These are phyloP conservation scores for Caryopteris hybrid DNA, from an alignment of 305 asterid genomes.

Conservation along the genomic window DNA sequence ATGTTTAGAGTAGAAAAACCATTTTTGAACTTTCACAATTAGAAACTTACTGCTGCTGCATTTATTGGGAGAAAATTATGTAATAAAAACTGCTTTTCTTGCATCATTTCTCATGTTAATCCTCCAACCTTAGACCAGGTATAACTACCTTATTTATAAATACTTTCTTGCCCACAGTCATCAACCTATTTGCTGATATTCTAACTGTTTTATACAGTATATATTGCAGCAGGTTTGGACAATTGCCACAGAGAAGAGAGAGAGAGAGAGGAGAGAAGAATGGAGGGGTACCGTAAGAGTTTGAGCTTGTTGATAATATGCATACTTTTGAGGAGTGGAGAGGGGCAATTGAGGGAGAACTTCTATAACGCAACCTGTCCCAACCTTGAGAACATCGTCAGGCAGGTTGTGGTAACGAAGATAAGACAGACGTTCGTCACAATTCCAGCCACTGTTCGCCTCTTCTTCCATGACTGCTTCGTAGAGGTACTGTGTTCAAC, in stretches of 20 bases:
- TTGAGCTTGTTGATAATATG: conserved; percentile 29
- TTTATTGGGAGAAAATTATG: no score
- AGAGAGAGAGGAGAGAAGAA: conserved; percentile 17
- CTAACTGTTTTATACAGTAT: conserved; percentile 9
- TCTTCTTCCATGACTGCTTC: conserved; percentile 72
- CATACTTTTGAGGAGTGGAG: conserved; percentile 23
- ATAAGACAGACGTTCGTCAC: conserved; percentile 50
- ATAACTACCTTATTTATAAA: conserved; percentile 18
- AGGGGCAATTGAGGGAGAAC: conserved; percentile 44
- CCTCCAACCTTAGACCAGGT: conserved; percentile 23
- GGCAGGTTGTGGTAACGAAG: conserved; percentile 44
- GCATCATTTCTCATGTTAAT: conserved; percentile 8
- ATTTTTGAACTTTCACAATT: no score
- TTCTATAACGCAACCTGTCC: conserved; percentile 55
- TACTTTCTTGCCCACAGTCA: background rate
- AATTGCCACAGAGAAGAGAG: background rate
- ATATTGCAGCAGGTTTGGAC: conserved; percentile 12
- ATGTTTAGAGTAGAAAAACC: background rate
- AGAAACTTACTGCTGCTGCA: no score
- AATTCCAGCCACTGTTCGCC: conserved; percentile 63
- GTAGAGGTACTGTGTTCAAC: conserved; percentile 40
- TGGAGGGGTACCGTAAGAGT: conserved; percentile 18
- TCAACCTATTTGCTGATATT: conserved; percentile 15
- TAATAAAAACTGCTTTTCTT: no score
- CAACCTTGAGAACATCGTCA: conserved; percentile 47